A percentile compares a stretch with the other conserved stretches of the same genome.
Evolutionary conservation across 148 eudicot genomes (phyloP).

Genomic region (Rheum nobile): DNA sequence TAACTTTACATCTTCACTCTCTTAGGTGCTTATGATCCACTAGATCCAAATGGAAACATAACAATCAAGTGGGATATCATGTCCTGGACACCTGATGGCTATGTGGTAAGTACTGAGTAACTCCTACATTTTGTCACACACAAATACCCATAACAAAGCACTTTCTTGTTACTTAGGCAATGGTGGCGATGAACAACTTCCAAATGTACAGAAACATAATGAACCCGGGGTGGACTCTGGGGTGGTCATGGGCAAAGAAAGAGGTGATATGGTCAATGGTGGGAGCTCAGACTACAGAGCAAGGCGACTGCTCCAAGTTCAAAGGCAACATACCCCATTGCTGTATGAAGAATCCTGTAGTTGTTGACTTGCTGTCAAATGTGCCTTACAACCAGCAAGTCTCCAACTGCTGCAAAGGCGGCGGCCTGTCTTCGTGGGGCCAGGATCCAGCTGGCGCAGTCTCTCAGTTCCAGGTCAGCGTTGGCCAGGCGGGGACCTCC

Average conservation of each 20-base stretch:
- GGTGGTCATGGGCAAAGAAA: constrained; percentile 63
- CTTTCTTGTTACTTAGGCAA: constrained; percentile 26
- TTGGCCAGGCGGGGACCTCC: constrained; percentile 55
- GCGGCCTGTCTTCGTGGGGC: constrained; percentile 53
- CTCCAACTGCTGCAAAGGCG: constrained; percentile 59
- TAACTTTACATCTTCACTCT: background rate
- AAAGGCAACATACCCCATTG: constrained; percentile 47
- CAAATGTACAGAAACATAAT: constrained; percentile 50
- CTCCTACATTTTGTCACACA: background rate
- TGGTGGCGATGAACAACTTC: constrained; percentile 56
- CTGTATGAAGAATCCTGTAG: constrained; percentile 40
- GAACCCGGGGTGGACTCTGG: constrained; percentile 61
- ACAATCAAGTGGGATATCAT: constrained; percentile 59
- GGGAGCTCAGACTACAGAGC: constrained; percentile 57
- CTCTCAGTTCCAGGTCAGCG: constrained; percentile 58
- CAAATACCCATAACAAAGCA: background rate
- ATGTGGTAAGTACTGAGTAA: constrained; percentile 26
- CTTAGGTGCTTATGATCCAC: constrained; percentile 50
- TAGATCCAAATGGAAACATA: constrained; percentile 57
- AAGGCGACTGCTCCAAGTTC: constrained; percentile 68
- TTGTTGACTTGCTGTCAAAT: constrained; percentile 55
- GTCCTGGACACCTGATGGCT: constrained; percentile 59
- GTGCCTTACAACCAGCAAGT: constrained; percentile 60
- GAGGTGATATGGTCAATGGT: constrained; percentile 65
- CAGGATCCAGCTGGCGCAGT: constrained; percentile 51